Evolutionary conservation across 495 filamentous ascomycete species (phyloP).

Genomic region (Tuber magnatum): DNA sequence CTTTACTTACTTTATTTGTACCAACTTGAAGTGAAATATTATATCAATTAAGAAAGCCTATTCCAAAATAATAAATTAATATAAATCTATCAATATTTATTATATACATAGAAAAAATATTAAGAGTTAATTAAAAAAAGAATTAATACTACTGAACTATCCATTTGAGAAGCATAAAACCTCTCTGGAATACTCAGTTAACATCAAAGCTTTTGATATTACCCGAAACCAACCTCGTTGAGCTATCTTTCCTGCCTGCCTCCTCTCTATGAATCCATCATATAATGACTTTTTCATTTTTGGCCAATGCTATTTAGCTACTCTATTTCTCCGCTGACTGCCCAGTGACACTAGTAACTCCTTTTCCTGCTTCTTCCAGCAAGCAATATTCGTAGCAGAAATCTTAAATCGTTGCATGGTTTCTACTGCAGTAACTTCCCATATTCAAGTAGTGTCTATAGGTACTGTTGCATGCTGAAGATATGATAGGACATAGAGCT

Average conservation of each 20-base stretch:
- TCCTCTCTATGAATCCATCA: neutral
- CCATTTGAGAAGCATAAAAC: neutral
- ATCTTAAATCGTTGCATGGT: neutral
- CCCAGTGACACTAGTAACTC: neutral
- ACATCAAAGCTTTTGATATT: neutral
- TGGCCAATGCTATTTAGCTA: neutral
- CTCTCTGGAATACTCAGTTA: neutral
- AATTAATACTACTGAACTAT: neutral
- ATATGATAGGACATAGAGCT: neutral
- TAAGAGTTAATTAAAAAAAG: too few species aligned
- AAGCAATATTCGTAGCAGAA: neutral
- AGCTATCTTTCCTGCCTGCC: neutral
- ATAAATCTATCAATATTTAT: neutral
- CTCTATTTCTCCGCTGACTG: neutral
- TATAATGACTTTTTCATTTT: neutral
- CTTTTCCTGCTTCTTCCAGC: neutral
- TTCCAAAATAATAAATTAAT: neutral
- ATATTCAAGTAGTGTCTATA: neutral
- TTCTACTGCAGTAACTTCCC: neutral
- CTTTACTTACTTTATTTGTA: neutral
- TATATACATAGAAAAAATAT: too few species aligned
- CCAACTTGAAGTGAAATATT: neutral
- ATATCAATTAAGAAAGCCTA: neutral
- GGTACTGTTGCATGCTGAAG: neutral
- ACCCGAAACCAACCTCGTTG: neutral